Evolutionary conservation across 1,139 yeast genomes (phyloP), one percentile per base, ranked within the genome.

Genomic region (Hyphopichia wangnamkhiaoensis): DNA sequence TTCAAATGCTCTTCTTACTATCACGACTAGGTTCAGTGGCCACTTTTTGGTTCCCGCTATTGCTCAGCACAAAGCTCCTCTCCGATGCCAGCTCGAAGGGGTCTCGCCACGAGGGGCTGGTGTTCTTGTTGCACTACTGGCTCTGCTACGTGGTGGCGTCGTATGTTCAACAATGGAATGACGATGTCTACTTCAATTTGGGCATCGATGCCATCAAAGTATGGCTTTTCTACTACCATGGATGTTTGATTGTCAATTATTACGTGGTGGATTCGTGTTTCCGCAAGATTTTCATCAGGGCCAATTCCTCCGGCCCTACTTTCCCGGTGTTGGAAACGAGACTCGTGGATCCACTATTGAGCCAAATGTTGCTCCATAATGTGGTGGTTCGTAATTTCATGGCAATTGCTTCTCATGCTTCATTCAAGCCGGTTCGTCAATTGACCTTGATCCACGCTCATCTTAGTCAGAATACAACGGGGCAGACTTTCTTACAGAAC

Each of bases 161-260:
- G 12, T 43, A 52, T 23, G 16, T 49, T 2, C 56, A 57, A 33
- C 31, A 34, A 2, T n/a, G n/a, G n/a, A n/a, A n/a, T n/a, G n/a
- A n/a, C n/a, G n/a, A n/a, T n/a, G n/a, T n/a, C n/a, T n/a, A n/a
- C n/a, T 8, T 16, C 10, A 15, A 28, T 16, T 3, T 52, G 3
- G 5, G 39, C 9, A 46, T 49, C 25, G 48, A 53, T 17, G 29
- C 38, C 1, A 13, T 53, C 4, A 58, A 56, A 35, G 25, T 53
- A 12, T 61, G 67, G 67, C 47, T 61, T 26, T 59, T 61, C 39
- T 61, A 56, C 40, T 49, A 53, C 29, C 61, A 60, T 40, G 67
- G 63, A 1, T 58, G 62, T 38, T 45, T 58, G 17, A 49, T 56
- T 4, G 18, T 57, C 5, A 54, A 37, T 32, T 37, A 44, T 29